Percentiles rank a stretch among this genome's conserved stretches.
Evolutionary conservation across 306 rosid genomes (phyloP).

Genomic region (Sindora glabra): DNA sequence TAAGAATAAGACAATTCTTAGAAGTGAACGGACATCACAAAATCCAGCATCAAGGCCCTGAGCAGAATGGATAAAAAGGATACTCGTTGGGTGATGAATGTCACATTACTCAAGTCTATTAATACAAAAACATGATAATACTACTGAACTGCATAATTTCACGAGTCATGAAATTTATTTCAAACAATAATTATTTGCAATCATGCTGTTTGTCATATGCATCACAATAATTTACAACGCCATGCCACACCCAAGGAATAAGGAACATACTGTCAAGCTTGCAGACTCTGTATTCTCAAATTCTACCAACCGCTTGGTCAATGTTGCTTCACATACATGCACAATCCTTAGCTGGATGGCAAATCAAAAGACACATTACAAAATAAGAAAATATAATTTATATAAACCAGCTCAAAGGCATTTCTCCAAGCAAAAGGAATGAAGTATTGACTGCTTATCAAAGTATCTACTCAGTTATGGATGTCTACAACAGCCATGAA

Average conservation of each 20-base stretch:
- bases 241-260: not conserved
- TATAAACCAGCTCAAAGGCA: too few species aligned
- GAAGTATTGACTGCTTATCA: too few species aligned
- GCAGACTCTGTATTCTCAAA: constrained; percentile 86
- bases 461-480: too few species aligned
- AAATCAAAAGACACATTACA: not conserved
- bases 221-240: not conserved
- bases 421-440: too few species aligned
- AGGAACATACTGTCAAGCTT: constrained; percentile 70
- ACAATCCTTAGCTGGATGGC: constrained; percentile 57
- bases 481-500: too few species aligned
- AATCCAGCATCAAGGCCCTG: not conserved
- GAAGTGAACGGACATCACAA: not conserved
- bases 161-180: not conserved
- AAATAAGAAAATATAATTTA: not conserved
- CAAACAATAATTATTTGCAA: not conserved
- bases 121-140: not conserved
- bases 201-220: not conserved
- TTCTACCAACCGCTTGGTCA: constrained; percentile 79
- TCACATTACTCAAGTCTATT: not conserved
- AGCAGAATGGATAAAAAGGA: too few species aligned
- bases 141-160: not conserved
- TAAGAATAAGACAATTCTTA: not conserved
- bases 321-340: constrained; percentile 84
- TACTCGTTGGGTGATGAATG: not conserved